Percentiles rank a stretch among this genome's conserved stretches.
These are phyloP conservation scores for Nicotiana sylvestris DNA, from an alignment of 257 asterid genomes.

Conservation along the genomic window DNA sequence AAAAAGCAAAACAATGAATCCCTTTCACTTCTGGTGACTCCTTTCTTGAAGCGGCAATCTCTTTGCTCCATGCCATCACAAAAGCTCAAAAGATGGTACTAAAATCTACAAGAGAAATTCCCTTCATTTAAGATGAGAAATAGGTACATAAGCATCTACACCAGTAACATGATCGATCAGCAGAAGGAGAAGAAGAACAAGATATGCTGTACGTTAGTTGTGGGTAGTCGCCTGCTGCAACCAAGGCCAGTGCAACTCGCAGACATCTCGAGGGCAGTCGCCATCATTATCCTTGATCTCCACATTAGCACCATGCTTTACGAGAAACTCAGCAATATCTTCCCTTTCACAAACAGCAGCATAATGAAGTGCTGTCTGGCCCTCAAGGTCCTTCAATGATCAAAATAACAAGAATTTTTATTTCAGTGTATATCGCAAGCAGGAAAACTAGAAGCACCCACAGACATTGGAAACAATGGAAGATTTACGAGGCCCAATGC, in stretches of 20 bases:
- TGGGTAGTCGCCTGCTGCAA: conserved; percentile 33
- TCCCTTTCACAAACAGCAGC: conserved; percentile 91
- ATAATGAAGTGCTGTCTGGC: conserved; percentile 88
- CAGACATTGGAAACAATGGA: neutral
- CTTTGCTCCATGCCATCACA: neutral
- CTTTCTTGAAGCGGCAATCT: conserved; percentile 7
- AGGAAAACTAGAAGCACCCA: neutral
- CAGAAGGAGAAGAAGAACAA: conserved; percentile 4
- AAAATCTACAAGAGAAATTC: conserved; percentile 7
- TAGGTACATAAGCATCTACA: conserved; percentile 32
- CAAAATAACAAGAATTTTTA: neutral
- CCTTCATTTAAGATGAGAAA: neutral
- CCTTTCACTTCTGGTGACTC: neutral
- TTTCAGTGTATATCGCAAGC: neutral
- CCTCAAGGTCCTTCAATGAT: conserved; percentile 71
- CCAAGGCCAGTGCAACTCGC: conserved; percentile 73
- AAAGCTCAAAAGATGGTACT: neutral
- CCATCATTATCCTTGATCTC: conserved; percentile 73
- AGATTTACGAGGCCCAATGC: neutral
- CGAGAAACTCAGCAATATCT: conserved; percentile 69
- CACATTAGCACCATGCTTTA: conserved; percentile 69
- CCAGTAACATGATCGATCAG: conserved; percentile 20
- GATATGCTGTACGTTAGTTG: conserved; percentile 14
- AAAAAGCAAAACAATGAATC: neutral
- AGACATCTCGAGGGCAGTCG: conserved; percentile 62